Conservation (phyloP, 352 stramenopile species). For the Aphanomyces stellatus region DNA sequence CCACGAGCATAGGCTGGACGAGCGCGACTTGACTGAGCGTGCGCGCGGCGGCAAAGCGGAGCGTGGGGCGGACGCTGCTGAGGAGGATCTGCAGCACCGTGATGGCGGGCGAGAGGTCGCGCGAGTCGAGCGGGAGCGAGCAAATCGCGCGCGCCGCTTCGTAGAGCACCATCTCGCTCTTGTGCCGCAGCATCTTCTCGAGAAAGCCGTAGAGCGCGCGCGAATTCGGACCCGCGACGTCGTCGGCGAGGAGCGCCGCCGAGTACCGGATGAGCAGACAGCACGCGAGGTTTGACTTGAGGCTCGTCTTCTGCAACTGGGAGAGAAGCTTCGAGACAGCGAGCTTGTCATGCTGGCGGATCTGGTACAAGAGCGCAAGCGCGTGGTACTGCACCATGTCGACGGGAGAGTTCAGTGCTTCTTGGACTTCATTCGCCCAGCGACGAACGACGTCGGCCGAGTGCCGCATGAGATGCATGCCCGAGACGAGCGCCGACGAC, state of each 20-base stretch:
- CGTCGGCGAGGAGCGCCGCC: slow-evolving; percentile 81
- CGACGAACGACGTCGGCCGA: slow-evolving; percentile 88
- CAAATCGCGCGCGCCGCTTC: slow-evolving; percentile 97
- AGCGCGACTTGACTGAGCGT: slow-evolving; percentile 91
- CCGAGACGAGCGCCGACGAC: slow-evolving; percentile 94
- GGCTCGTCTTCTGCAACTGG: slow-evolving; percentile 89
- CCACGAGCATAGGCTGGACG: slow-evolving; percentile 91
- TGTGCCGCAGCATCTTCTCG: slow-evolving; percentile 95
- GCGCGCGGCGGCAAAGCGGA: slow-evolving; percentile 95
- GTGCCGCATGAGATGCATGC: slow-evolving; percentile 91
- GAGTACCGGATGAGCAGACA: slow-evolving; percentile 98
- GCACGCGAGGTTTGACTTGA: slow-evolving; percentile 91
- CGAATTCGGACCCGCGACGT: slow-evolving; percentile 71
- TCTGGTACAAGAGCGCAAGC: slow-evolving; percentile 97
- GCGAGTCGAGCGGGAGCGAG: slow-evolving; percentile 91
- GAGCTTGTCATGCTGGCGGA: slow-evolving; percentile 97
- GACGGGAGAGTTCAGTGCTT: slow-evolving; percentile 91
- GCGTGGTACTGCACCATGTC: slow-evolving; percentile 99
- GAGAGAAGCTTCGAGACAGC: slow-evolving; percentile 95
- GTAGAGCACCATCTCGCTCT: slow-evolving; percentile 99
- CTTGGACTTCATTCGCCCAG: slow-evolving; percentile 98
- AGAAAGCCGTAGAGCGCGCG: slow-evolving; percentile 85
- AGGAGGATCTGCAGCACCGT: slow-evolving; percentile 95
- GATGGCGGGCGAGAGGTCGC: slow-evolving; percentile 95
- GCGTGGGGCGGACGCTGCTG: slow-evolving; percentile 91